Evolutionary conservation across 2,329 filamentous ascomycete genomes (phyloP), one percentile per base, ranked within the genome.

Genomic region (Sclerotinia sclerotiorum): DNA sequence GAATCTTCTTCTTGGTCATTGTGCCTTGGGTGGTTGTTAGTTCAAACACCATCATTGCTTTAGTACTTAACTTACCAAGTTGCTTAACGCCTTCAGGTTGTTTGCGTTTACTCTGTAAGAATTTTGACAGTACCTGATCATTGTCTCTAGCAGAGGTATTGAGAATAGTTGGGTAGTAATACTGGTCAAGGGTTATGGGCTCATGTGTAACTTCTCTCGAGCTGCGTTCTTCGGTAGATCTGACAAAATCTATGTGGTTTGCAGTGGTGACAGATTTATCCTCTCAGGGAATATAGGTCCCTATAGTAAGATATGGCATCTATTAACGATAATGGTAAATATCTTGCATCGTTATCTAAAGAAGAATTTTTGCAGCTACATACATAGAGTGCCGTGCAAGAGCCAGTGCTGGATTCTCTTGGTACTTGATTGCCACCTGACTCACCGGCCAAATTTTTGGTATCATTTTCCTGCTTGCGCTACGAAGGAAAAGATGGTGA

Each of bases 121-220:
- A 60, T 11, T 46, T 46, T 13, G 39, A 60, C 17, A 60, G 27
- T 7, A 60, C 39, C 29, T 60, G 57, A n/a, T 60, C 57, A n/a
- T 60, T 60, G 24, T 46, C 57, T 60, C 57, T 60, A 8, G 2
- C 13, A 17, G 39, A 29, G 21, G 57, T 60, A 46, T 60, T 39
- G 4, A 7, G 5, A 2, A 60, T 60, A 1, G 39, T 46, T 13
- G 39, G 39, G 10, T 46, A 42, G 42, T 60, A 60, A 60, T 60
- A 46, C 15, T 60, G 57, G 3, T 60, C 24, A 5, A 46, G 57
- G 46, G 57, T 60, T 10, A 60, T 46, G 11, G 57, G 24, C 19
- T 3, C 2, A 46, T 60, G 57, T 15, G 29, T 60, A 8, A 13
- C 13, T 2, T 5, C 6, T 46, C 19, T 60, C 15, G 24, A 60